Evolutionary conservation across 352 stramenopile genomes (phyloP).

Genomic region (Bremia lactucae): DNA sequence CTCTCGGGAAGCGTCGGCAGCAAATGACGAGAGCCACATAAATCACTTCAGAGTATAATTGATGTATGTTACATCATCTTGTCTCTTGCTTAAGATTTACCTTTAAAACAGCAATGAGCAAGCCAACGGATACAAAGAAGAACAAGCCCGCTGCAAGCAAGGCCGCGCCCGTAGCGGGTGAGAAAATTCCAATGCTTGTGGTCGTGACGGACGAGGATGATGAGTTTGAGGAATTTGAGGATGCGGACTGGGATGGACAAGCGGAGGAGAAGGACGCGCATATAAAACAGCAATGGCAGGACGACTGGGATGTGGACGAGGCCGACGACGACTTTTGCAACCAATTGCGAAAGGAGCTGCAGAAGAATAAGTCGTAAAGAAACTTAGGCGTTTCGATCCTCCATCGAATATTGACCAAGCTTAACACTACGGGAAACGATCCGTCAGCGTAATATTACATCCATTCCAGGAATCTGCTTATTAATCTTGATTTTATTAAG

Average conservation of each 20-base stretch:
- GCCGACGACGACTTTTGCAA: slow-evolving; percentile 90
- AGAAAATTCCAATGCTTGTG: slow-evolving; percentile 62
- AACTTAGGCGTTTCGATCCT: too few relatives aligned
- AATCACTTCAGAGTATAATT: not conserved
- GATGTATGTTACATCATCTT: not conserved
- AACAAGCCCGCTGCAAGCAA: slow-evolving; percentile 12
- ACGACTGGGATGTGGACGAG: slow-evolving; percentile 89
- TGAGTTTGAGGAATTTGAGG: slow-evolving; percentile 86
- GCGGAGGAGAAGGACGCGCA: slow-evolving; percentile 72
- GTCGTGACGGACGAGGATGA: slow-evolving; percentile 83
- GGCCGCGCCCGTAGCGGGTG: slow-evolving; percentile 9
- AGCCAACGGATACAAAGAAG: slow-evolving; percentile 24
- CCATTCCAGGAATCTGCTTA: too few relatives aligned
- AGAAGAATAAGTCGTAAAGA: slow-evolving; percentile 60
- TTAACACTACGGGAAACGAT: too few relatives aligned
- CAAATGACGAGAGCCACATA: slow-evolving; percentile 59
- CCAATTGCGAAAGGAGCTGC: slow-evolving; percentile 82
- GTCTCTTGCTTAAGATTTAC: not conserved
- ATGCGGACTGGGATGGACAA: slow-evolving; percentile 62
- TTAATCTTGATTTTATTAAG: too few relatives aligned
- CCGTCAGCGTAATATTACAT: too few relatives aligned
- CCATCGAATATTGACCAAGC: too few relatives aligned
- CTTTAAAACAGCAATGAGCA: slow-evolving; percentile 23
- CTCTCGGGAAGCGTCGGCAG: slow-evolving; percentile 5
- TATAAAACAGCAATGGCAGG: slow-evolving; percentile 88